Base-by-base conservation (phyloP, 257 asterid genomes). In the Capsicum chinense region DNA sequence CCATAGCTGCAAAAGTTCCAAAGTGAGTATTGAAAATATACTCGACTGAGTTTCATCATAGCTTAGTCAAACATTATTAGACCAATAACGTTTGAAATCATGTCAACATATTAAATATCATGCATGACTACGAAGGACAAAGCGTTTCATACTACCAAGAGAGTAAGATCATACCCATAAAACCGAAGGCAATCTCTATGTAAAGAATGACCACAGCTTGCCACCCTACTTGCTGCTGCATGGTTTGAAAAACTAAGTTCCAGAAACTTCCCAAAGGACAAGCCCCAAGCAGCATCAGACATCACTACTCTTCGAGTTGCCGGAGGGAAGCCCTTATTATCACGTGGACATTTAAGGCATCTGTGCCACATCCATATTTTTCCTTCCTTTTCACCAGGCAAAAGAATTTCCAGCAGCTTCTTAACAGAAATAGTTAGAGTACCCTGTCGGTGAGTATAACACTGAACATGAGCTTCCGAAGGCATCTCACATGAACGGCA, bases 321-420 rank as follows among this genome's bases (percentile, higher is more conserved):
- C 39, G 98, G 98, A 33, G 99, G 98, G 85, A 92, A 93, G 59
- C 98, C 97, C 50, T 78, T 54, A 83, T 90, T 90, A 81, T 89
- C 85, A 80, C 98, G 90, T 26, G 99, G 99, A 88, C 99, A 96
- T 85, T 87, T 91, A 87, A 96, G 88, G 92, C 99, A 96, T 86
- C 99, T 92, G 86, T 95, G 99, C 99, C 99, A 96, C 99, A 96
- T 96, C 99, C 98, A 96, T 87, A 96, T 96, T 88, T 92, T 96
- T 83, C 98, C 98, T 60, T 92, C 99, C 79, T 83, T 89, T 86
- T 91, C 97, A 57, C 99, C 98, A 7, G 95, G 94, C 84, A 96
- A 89, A 79, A 92, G 87, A 74, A 93, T 81, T 86, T 94, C 97
- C 3, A 97, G 92, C 33, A 96, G 88, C 89, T 92, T 96, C 90